phyloP scores from a whole-genome alignment of 1,284 basidiomycete genomes.

The Somion occarium region DNA sequence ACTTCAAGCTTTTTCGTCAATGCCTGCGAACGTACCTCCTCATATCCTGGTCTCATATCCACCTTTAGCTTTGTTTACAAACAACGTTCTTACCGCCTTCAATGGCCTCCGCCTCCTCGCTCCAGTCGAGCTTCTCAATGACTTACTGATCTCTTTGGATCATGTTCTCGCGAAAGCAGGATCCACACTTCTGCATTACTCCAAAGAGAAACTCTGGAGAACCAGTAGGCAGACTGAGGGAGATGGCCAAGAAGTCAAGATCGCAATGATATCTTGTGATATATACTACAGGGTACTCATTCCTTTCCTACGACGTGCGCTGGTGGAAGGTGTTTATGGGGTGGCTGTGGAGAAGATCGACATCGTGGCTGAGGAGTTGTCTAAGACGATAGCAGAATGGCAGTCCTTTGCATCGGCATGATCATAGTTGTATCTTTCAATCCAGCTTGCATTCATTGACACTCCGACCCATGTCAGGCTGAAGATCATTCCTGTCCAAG shows the following conservation, averaged over 20 bases:
- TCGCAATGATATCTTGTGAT: constrained; percentile 45
- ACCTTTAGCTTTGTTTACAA: constrained; percentile 73
- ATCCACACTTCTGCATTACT: constrained; percentile 26
- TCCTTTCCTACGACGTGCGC: constrained; percentile 62
- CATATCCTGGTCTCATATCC: constrained; percentile 70
- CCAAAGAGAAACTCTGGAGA: constrained; percentile 15
- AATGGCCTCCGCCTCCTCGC: constrained; percentile 83
- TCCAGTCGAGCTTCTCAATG: constrained; percentile 49
- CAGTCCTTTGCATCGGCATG: too few species aligned
- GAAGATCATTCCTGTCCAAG: too few species aligned
- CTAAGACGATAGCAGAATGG: neutral
- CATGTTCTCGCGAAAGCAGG: constrained; percentile 42
- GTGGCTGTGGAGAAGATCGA: neutral
- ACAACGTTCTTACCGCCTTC: constrained; percentile 68
- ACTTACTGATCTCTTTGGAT: constrained; percentile 47
- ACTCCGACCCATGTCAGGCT: too few species aligned
- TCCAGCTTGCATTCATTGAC: too few species aligned
- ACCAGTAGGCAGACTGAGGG: constrained; percentile 17
- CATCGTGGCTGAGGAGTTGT: neutral
- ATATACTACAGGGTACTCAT: constrained; percentile 59
- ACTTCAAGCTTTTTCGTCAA: constrained; percentile 16
- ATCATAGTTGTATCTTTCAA: too few species aligned
- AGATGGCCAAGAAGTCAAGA: constrained; percentile 32
- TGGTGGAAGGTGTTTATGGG: constrained; percentile 71
- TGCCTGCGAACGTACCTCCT: constrained; percentile 54